Evolutionary conservation across 192 early-diverging fungal species (phyloP), one percentile per base, ranked within the genome.

Genomic region (Ambispora gerdemannii): DNA sequence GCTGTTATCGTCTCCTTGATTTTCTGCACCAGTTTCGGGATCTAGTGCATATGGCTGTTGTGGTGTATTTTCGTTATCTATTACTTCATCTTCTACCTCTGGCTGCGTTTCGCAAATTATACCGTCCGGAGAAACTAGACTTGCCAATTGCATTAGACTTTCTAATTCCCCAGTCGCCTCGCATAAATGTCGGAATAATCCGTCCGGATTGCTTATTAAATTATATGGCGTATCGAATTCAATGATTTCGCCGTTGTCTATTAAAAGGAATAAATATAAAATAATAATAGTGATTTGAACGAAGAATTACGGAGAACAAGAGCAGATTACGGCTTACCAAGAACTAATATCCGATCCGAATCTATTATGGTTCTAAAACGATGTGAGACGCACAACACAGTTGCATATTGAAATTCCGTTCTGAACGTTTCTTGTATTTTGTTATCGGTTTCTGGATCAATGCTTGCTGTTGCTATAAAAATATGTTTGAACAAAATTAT

Each of bases 221-320:
- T 82, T 81, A 33, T 80, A 43, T 2, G 95, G 95, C 20, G 89
- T 88, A 65, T 88, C 95, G 79, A 87, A 93, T 77, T 97, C 95
- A 20, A 82, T 83, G 0, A 95, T 81, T 24, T 76, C 61, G 3
- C 95, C 95, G 49, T 89, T 82, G 70, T 93, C 91, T 74, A 74
- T 24, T 25, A 43, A 27, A 49, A 50, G 25, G 10, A n/a, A n/a
- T n/a, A n/a, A 2, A 30, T 50, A n/a, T 1, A 36, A 50, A 27
- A 19, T 22, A 33, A 69, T 15, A 62, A 56, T 19, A 56, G 27
- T 30, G 27, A 43, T 36, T 25, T 2, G 25, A 19, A 31, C 30
- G 24, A 56, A 35, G n/a, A 56, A 61, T n/a, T 13, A 67, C 64
- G 11, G 59, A 56, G 52, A 55, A 73, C 52, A 79, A 62, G 34